Percentiles rank a stretch among this genome's conserved stretches.
These are phyloP conservation scores for Rosa lucieae DNA, from an alignment of 306 rosid genomes.

Conservation along the genomic window DNA sequence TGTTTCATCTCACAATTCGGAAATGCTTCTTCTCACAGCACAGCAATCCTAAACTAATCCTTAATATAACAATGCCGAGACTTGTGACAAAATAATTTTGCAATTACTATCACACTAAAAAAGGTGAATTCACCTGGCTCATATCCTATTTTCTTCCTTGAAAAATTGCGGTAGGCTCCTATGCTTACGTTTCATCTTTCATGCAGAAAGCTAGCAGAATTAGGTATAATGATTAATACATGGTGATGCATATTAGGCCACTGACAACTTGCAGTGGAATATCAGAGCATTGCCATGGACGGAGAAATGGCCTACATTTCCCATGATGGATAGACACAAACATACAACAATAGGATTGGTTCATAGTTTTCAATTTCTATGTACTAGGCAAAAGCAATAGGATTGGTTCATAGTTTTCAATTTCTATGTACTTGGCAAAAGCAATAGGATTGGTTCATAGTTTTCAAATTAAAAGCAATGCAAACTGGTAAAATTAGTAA, in stretches of 20 bases:
- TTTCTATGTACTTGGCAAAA: no score
- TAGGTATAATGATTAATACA: background rate
- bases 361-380: no score
- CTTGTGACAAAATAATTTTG: background rate
- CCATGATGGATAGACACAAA: background rate
- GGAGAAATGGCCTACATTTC: background rate
- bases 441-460: no score
- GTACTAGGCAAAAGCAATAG: no score
- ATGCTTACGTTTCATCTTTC: background rate
- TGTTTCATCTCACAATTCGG: no score
- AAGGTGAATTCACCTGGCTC: background rate
- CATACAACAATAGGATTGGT: no score
- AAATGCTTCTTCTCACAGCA: no score
- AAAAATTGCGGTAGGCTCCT: background rate
- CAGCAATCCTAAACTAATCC: background rate
- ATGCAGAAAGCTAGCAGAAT: background rate
- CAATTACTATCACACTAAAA: background rate
- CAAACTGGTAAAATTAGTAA: no score
- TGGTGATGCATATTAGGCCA: background rate
- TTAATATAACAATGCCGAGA: background rate
- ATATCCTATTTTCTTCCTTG: background rate
- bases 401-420: no score
- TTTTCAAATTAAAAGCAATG: no score
- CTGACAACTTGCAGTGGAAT: background rate
- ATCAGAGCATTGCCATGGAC: background rate